phyloP scores from a whole-genome alignment of 2,329 filamentous ascomycete genomes.

The Myotisia sp. region DNA sequence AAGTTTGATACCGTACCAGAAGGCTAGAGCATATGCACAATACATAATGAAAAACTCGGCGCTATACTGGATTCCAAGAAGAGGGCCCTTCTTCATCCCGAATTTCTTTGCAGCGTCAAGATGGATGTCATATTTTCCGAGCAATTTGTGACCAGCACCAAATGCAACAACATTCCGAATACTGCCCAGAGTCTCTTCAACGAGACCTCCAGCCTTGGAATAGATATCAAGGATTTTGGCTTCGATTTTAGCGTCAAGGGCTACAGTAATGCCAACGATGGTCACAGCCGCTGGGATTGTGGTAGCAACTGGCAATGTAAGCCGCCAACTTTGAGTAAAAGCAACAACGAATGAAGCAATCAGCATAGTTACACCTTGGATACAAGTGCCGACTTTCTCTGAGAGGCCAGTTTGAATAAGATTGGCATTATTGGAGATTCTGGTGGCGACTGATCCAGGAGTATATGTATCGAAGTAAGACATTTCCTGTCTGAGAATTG shows the following conservation, averaged over 20 bases:
- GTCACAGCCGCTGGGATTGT: conserved; percentile 33
- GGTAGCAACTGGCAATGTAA: conserved; percentile 32
- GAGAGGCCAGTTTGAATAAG: conserved; percentile 13
- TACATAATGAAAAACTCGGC: conserved; percentile 21
- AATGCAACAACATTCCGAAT: conserved; percentile 39
- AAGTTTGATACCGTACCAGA: conserved; percentile 23
- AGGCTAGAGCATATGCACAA: conserved; percentile 21
- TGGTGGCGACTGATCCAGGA: conserved; percentile 14
- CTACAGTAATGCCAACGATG: conserved; percentile 15
- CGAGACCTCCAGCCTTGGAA: conserved; percentile 19
- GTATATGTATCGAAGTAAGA: conserved; percentile 19
- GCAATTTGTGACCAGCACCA: conserved; percentile 21
- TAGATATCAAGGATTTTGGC: conserved; percentile 23
- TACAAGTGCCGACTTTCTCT: conserved; percentile 13
- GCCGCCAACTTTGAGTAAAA: conserved; percentile 30
- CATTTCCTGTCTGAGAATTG: conserved; percentile 16
- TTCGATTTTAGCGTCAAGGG: conserved; percentile 15
- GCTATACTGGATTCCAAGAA: conserved; percentile 19
- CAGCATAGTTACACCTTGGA: conserved; percentile 16
- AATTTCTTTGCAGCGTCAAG: conserved; percentile 15
- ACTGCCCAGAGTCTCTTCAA: conserved; percentile 38
- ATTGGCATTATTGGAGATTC: conserved; percentile 15
- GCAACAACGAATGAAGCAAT: conserved; percentile 29
- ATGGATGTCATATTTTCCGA: conserved; percentile 17
- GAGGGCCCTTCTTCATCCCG: conserved; percentile 19